phyloP scores from a whole-genome alignment of 345 rosid species.

The Dovyalis caffra region DNA sequence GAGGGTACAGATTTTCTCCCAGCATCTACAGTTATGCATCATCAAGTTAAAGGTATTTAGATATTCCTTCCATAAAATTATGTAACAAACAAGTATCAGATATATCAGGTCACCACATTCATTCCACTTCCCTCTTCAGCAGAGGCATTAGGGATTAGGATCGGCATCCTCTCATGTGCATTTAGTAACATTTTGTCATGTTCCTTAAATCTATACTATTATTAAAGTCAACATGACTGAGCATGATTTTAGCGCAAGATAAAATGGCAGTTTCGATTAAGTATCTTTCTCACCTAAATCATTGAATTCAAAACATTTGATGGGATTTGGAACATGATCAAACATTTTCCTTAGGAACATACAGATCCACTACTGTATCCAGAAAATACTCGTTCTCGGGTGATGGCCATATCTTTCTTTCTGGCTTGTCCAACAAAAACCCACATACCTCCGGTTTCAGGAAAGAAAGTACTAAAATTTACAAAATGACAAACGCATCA shows the following conservation, averaged over 20 bases:
- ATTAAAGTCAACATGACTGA: background rate
- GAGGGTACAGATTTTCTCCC: slow-evolving; percentile 94
- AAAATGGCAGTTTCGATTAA: background rate
- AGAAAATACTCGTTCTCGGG: background rate
- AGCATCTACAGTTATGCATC: slow-evolving; percentile 54
- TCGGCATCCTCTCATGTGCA: background rate
- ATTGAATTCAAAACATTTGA: no score
- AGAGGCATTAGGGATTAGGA: background rate
- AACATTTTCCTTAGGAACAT: background rate
- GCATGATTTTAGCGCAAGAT: background rate
- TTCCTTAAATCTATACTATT: background rate
- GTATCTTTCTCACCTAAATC: no score
- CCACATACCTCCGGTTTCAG: background rate
- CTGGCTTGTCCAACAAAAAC: background rate
- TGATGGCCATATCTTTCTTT: background rate
- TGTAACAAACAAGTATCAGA: background rate
- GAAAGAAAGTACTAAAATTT: background rate
- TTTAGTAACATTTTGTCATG: background rate
- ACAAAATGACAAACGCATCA: background rate
- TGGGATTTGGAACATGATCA: background rate
- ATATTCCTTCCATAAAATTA: background rate
- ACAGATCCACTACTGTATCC: background rate
- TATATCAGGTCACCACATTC: background rate
- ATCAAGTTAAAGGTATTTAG: background rate
- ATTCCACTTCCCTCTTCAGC: background rate